A percentile compares a stretch with the other conserved stretches of the same genome.
These are phyloP conservation scores for Myxozyma neglecta DNA, from an alignment of 805 yeast species.

Conservation along the genomic window DNA sequence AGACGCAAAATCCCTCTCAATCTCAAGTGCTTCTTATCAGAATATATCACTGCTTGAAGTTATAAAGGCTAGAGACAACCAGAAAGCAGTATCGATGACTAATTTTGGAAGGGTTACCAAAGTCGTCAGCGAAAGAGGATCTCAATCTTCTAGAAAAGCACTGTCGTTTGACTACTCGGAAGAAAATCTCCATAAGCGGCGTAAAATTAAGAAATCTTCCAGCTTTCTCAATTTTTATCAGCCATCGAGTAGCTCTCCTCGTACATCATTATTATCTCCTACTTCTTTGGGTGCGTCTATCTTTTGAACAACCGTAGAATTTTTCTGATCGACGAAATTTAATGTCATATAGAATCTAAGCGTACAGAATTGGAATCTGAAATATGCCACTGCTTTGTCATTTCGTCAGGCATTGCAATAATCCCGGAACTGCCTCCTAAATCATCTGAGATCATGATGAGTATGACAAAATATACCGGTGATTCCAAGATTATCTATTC, in stretches of 20 bases:
- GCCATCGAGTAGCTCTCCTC: neutral
- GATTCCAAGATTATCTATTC: slow-evolving; percentile 54
- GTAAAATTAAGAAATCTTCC: neutral
- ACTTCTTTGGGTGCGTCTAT: neutral
- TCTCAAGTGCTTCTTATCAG: neutral
- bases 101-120: slow-evolving; percentile 8
- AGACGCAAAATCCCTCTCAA: neutral
- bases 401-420: neutral
- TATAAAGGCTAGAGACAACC: neutral
- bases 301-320: too few relatives aligned
- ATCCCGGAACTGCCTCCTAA: slow-evolving; percentile 8
- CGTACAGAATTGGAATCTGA: neutral
- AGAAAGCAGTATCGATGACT: slow-evolving; percentile 1
- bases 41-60: neutral
- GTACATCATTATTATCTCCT: neutral
- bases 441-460: slow-evolving; percentile 43
- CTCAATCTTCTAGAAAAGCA: neutral
- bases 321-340: too few relatives aligned
- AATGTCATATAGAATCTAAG: neutral
- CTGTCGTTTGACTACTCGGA: neutral
- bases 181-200: neutral
- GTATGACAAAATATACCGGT: slow-evolving; percentile 40
- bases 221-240: neutral
- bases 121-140: neutral
- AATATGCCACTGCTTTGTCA: slow-evolving; percentile 1